These are phyloP conservation scores for Spongospora subterranea DNA, from an alignment of 208 protist genomes.

Conservation along the genomic window DNA sequence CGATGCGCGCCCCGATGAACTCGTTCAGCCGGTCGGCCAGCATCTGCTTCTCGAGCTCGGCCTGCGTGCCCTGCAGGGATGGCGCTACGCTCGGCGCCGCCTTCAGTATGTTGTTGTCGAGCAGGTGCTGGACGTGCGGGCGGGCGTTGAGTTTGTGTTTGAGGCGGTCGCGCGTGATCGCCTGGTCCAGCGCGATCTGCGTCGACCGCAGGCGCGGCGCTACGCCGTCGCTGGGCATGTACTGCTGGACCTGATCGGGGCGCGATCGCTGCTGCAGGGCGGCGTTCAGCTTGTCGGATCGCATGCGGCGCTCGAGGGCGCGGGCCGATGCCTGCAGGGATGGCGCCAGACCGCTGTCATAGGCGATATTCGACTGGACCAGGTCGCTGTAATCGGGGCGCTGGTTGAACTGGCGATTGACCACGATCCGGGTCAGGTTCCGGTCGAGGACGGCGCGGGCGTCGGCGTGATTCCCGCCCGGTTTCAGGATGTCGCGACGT, in stretches of 20 bases:
- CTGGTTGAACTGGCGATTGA: background rate
- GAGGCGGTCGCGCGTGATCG: background rate
- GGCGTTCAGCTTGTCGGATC: conserved; percentile 10
- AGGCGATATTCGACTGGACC: conserved; percentile 36
- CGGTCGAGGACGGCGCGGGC: conserved; percentile 17
- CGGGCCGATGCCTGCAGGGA: conserved; percentile 28
- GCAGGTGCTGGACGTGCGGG: background rate
- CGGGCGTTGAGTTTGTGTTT: background rate
- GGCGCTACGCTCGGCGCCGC: conserved; percentile 19
- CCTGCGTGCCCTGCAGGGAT: conserved; percentile 10
- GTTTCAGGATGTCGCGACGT: conserved; percentile 52
- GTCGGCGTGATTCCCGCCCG: background rate
- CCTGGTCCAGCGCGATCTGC: conserved; percentile 35
- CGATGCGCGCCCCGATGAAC: background rate
- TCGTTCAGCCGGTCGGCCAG: conserved; percentile 17
- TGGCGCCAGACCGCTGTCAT: conserved; percentile 9
- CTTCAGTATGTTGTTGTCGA: conserved; percentile 36
- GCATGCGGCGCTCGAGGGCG: background rate
- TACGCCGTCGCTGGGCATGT: background rate
- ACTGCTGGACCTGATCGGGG: background rate
- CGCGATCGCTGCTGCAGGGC: background rate
- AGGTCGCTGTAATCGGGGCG: conserved; percentile 24
- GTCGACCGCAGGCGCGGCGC: conserved; percentile 15
- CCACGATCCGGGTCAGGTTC: background rate
- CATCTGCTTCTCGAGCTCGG: conserved; percentile 24